A percentile compares a stretch with the other conserved stretches of the same genome.
phyloP scores from a whole-genome alignment of 768 basidiomycete genomes.

The Leccinum aurantiacum region DNA sequence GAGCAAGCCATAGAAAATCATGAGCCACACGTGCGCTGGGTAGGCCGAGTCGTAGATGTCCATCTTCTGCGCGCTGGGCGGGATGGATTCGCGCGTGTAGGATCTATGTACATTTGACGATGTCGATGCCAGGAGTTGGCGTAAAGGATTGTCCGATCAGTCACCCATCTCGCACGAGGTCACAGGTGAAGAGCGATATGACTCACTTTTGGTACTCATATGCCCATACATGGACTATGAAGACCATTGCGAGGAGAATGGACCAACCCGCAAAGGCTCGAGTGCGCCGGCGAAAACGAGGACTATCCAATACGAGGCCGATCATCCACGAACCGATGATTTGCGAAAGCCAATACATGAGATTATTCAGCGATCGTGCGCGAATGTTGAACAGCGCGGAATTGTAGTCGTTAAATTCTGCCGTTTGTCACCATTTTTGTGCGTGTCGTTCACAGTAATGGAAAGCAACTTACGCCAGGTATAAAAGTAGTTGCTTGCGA shows the following conservation, averaged over 20 bases:
- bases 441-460: not conserved
- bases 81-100: conserved; percentile 55
- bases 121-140: not conserved
- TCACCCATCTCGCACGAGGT: not conserved
- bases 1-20: conserved; percentile 70
- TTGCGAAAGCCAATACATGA: conserved; percentile 80
- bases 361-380: conserved; percentile 70
- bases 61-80: conserved; percentile 43
- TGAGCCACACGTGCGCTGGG: conserved; percentile 56
- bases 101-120: conserved; percentile 31
- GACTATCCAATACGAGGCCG: conserved; percentile 65
- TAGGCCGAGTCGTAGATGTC: conserved; percentile 61
- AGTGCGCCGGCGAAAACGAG: conserved; percentile 53
- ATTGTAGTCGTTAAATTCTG: conserved; percentile 81
- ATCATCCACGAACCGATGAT: conserved; percentile 74
- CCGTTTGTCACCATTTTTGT: conserved; percentile 5
- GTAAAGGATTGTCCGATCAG: not conserved
- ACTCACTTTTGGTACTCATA: conserved; percentile 72
- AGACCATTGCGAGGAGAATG: conserved; percentile 61
- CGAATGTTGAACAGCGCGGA: conserved; percentile 80
- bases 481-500: conserved; percentile 83
- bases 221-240: conserved; percentile 71
- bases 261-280: conserved; percentile 74
- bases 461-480: conserved; percentile 63
- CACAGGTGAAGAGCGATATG: not conserved